Conservation (phyloP, 2,329 filamentous ascomycete genomes). For the Epichloe glyceriae region DNA sequence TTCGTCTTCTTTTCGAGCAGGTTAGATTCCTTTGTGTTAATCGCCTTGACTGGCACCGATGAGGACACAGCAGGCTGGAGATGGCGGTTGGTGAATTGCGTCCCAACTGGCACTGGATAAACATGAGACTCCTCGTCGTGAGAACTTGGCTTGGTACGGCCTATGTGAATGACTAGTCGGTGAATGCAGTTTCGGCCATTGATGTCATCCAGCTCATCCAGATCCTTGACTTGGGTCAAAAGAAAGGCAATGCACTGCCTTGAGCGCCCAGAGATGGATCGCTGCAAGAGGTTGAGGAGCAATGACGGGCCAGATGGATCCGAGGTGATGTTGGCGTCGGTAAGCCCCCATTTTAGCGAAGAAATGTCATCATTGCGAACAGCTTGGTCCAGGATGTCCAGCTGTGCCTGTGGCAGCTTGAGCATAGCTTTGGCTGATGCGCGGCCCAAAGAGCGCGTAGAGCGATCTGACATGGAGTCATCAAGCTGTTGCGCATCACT, state of each 20-base stretch:
- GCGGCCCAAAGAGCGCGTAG: slow-evolving; percentile 62
- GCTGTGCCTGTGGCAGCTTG: slow-evolving; percentile 52
- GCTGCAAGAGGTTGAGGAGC: slow-evolving; percentile 69
- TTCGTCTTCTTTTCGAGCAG: slow-evolving; percentile 57
- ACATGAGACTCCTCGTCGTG: slow-evolving; percentile 42
- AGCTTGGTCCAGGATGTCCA: slow-evolving; percentile 61
- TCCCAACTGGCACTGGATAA: slow-evolving; percentile 33
- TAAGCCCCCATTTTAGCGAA: slow-evolving; percentile 42
- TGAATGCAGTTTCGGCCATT: slow-evolving; percentile 91
- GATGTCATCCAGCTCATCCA: slow-evolving; percentile 84
- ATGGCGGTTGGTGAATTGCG: slow-evolving; percentile 53
- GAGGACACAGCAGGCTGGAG: slow-evolving; percentile 68
- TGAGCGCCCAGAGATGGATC: slow-evolving; percentile 58
- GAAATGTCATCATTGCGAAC: slow-evolving; percentile 55
- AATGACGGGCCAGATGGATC: slow-evolving; percentile 43
- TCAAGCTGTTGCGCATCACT: slow-evolving; percentile 66
- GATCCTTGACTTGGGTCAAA: slow-evolving; percentile 51
- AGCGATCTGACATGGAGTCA: slow-evolving; percentile 62
- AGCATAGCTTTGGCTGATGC: slow-evolving; percentile 64
- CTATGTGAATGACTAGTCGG: slow-evolving; percentile 82
- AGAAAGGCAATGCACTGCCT: slow-evolving; percentile 59
- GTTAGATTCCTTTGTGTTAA: slow-evolving; percentile 54
- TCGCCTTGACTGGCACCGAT: slow-evolving; percentile 42
- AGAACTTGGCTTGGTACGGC: slow-evolving; percentile 49
- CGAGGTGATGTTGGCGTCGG: slow-evolving; percentile 36